Percentiles rank a stretch among this genome's conserved stretches.
Evolutionary conservation across 805 yeast genomes (phyloP).

Genomic region (Suhomyces canberraensis): DNA sequence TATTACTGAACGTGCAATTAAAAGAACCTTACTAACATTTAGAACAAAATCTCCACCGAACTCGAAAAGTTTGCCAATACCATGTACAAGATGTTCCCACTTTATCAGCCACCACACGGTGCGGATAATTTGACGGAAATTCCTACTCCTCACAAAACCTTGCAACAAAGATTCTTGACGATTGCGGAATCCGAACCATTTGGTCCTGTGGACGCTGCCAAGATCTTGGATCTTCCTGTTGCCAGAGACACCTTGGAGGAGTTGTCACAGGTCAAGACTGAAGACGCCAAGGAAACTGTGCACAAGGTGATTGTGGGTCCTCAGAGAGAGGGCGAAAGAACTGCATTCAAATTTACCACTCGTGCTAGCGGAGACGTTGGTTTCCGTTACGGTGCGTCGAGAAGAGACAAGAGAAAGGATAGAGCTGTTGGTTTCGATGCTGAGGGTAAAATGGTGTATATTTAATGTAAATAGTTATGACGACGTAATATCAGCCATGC

Average conservation of each 20-base stretch:
- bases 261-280: slow-evolving; percentile 59
- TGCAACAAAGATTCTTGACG: slow-evolving; percentile 77
- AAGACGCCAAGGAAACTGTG: slow-evolving; percentile 30
- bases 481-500: too few relatives aligned
- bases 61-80: slow-evolving; percentile 55
- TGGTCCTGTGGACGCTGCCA: slow-evolving; percentile 94
- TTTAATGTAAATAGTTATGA: slow-evolving; percentile 46
- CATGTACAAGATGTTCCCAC: slow-evolving; percentile 80
- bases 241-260: slow-evolving; percentile 74
- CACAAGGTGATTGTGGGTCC: slow-evolving; percentile 48
- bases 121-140: slow-evolving; percentile 89
- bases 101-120: slow-evolving; percentile 41
- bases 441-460: slow-evolving; percentile 55
- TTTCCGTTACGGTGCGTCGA: slow-evolving; percentile 83
- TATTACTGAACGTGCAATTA: slow-evolving; percentile 16
- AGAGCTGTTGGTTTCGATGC: slow-evolving; percentile 71
- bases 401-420: slow-evolving; percentile 84
- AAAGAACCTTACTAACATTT: slow-evolving; percentile 10
- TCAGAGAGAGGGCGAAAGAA: slow-evolving; percentile 64
- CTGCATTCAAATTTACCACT: slow-evolving; percentile 69
- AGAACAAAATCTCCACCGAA: slow-evolving; percentile 35
- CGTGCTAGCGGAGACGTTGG: slow-evolving; percentile 86
- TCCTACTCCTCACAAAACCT: slow-evolving; percentile 82
- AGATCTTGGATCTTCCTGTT: slow-evolving; percentile 78
- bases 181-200: slow-evolving; percentile 94